These are phyloP conservation scores for Fraxinus xanthoxyloides DNA, from an alignment of 305 asterid genomes.

Conservation along the genomic window DNA sequence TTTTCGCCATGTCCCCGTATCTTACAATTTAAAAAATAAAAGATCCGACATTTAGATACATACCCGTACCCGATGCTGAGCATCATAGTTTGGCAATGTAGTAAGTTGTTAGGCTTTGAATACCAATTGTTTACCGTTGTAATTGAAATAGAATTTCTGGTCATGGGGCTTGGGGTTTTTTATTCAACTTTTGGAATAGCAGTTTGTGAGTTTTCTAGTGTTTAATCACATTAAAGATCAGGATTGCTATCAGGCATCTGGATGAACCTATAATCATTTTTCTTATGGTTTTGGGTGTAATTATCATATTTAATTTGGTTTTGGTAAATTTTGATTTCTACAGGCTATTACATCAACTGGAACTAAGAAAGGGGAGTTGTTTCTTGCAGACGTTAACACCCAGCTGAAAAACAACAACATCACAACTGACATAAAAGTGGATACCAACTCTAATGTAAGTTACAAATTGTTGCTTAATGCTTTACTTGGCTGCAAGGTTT, in stretches of 20 bases:
- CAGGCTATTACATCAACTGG: slow-evolving; percentile 89
- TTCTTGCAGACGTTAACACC: slow-evolving; percentile 72
- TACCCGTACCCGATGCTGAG: too few species aligned
- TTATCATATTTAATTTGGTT: slow-evolving; percentile 5
- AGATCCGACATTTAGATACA: background rate
- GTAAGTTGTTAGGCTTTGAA: background rate
- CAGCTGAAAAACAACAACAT: slow-evolving; percentile 81
- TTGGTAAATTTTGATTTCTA: slow-evolving; percentile 1
- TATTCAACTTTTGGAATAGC: background rate
- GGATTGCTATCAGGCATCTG: background rate
- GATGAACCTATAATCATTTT: slow-evolving; percentile 10
- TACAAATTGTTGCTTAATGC: background rate
- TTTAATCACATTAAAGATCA: background rate
- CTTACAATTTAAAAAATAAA: background rate
- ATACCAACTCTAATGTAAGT: slow-evolving; percentile 74
- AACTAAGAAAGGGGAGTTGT: slow-evolving; percentile 63
- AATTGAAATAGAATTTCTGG: background rate
- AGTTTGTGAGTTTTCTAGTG: background rate
- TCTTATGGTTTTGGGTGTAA: slow-evolving; percentile 6
- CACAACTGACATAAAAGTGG: slow-evolving; percentile 87
- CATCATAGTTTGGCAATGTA: background rate
- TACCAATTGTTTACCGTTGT: background rate
- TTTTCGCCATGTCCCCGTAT: background rate
- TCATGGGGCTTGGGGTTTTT: background rate
- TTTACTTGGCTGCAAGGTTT: background rate